Evolutionary conservation across 192 early-diverging fungal species (phyloP), one percentile per base, ranked within the genome.

Genomic region (Linnemannia elongata): DNA sequence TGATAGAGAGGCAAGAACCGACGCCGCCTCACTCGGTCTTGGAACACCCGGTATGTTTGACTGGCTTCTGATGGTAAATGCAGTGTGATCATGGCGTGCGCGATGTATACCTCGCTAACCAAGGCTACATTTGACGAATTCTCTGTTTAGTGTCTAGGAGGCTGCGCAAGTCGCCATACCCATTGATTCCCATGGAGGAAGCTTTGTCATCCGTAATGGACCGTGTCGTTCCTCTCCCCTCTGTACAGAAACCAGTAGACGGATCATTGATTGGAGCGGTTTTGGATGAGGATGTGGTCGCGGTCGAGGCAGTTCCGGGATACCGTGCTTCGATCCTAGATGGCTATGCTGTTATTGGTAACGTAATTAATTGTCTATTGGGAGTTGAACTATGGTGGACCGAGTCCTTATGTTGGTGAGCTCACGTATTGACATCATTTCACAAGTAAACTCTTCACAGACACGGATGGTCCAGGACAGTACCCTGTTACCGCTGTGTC

Each of bases 281-380:
- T 24, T 75, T 98, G 12, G 96, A 96, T 8, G 89, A 94, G 82
- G 96, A 97, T 88, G 94, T 97, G 0, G 68, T 90, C 2, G 93
- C 96, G 2, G 78, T 60, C 22, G 96, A 97, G 69, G 86, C 92
- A 57, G 96, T 99, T 3, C 98, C 98, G 5, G 95, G 89, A 15
- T 98, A 95, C 81, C 92, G 94, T 3, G 97, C 98, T 15, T 95
- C 96, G 1, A 93, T 97, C 41, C 93, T 99, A 42, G 98, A 99
- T 89, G 98, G 98, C 20, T 99, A 99, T 88, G 97, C 98, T 3
- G 95, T 99, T 49, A 82, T 94, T 80, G 89, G 95, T 95, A 93
- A 79, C 77, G 95, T 95, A 93, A 79, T 76, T 30, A 30, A 44
- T 76, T 69, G 9, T 35, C n/a, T 4, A 22, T 8, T 39, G 24